Conservation (phyloP, 2,329 filamentous ascomycete species). For the Diplodia seriata region DNA sequence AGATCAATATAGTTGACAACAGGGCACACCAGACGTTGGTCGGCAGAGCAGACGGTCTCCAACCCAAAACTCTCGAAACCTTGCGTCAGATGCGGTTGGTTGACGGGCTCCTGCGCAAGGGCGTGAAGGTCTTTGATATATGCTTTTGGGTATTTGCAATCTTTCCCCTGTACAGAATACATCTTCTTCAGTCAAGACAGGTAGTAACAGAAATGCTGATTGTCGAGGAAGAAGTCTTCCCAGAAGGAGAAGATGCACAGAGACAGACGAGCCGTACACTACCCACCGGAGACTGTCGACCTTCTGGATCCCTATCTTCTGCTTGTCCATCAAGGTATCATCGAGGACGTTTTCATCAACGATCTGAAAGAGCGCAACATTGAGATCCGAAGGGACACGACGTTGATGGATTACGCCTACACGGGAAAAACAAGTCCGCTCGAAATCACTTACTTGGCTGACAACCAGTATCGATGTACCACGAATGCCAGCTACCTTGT, state of each 20-base stretch:
- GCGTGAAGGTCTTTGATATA: conserved; percentile 75
- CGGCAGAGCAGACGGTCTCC: conserved; percentile 73
- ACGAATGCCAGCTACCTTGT: conserved; percentile 69
- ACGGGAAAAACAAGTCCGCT: conserved; percentile 48
- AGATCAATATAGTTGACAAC: conserved; percentile 71
- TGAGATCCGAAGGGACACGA: conserved; percentile 67
- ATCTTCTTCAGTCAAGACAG: background rate
- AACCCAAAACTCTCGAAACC: conserved; percentile 80
- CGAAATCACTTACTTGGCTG: conserved; percentile 51
- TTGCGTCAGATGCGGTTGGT: conserved; percentile 74
- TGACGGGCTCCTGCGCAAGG: conserved; percentile 70
- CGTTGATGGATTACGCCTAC: conserved; percentile 62
- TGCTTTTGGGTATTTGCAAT: conserved; percentile 68
- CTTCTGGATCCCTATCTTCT: conserved; percentile 61
- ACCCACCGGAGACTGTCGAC: conserved; percentile 60
- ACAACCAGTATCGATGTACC: conserved; percentile 47
- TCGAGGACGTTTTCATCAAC: conserved; percentile 72
- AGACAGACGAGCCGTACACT: conserved; percentile 71
- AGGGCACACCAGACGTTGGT: conserved; percentile 70
- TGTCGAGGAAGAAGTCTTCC: conserved; percentile 43
- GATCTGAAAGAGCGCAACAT: conserved; percentile 71
- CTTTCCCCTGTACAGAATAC: background rate
- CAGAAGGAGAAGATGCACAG: conserved; percentile 58
- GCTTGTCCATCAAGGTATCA: conserved; percentile 73
- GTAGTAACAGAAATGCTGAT: background rate